Base-by-base conservation (phyloP, 2,329 filamentous ascomycete species). In the Fusarium sarcochroum region DNA sequence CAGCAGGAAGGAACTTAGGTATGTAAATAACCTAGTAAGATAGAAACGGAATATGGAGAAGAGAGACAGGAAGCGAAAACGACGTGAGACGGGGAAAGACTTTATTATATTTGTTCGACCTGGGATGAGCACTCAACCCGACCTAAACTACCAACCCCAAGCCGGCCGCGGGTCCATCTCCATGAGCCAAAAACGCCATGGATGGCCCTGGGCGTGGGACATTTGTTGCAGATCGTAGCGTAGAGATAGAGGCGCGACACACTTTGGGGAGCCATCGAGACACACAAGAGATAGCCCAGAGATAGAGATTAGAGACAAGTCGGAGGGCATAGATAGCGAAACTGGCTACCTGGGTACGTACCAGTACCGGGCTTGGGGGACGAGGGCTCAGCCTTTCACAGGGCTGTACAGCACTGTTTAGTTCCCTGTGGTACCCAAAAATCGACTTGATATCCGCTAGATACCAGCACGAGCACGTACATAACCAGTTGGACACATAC, bases 401-500 rank as follows among this genome's bases (percentile, higher is more conserved):
- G 52, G 46, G 59, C 61, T 64, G 52, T 64, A 64, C 61, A 54
- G 44, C 49, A 56, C 30, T 58, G 13, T 37, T 63, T 47, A 38
- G 58, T 63, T 21, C 49, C 37, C 50, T 61, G 61, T 66, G 61
- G 56, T 61, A 66, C 63, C 59, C 45, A 42, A 18, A 44, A 38
- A 47, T 59, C 65, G 59, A 64, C 58, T 53, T 52, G 55, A 61
- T 51, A 32, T 18, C 58, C 27, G 35, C 40, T 41, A 42, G 44
- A 45, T 37, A 69, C 55, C 27, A 30, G 27, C 10, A 30, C 27
- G 27, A 65, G 45, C 54, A 58, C 51, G 54, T 60, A 69, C 55
- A 66, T 72, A 73, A 73, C 71, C 62, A 61, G 69, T 69, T 69
- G 64, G 71, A 72, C 70, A 72, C 69, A 72, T 69, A 72, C 68